Base-by-base conservation (phyloP, 495 filamentous ascomycete species). In the Penicillium fimorum region DNA sequence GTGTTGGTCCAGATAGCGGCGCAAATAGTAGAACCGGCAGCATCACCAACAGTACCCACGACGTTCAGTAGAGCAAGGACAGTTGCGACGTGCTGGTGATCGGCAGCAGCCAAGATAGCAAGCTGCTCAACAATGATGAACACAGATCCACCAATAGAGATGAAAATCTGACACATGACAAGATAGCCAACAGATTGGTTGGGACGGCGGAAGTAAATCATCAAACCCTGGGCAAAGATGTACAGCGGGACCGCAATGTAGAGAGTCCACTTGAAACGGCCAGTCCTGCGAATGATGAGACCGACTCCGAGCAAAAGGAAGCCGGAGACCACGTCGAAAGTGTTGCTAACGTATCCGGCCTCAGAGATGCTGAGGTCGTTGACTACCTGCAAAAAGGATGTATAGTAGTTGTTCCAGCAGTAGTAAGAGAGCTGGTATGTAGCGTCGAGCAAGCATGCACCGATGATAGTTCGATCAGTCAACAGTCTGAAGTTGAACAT, bases 371-470 rank as follows among this genome's bases (percentile, higher is more conserved):
- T 60, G 49, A 77, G 10, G 84, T 76, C 69, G 59, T 86, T 79
- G 44, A 93, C 89, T 2, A 89, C 88, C 73, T 89, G 87, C 4
- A 93, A 74, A 73, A 84, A 91, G 15, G 84, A 89, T 30, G 70
- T 73, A 70, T 89, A 89, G 68, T 83, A 87, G 53, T 69, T 71
- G 64, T 82, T 76, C 83, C 71, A 81, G 47, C 60, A 68, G 62
- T 68, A 70, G 56, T 70, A 70, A 29, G 76, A 82, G 58, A 87
- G 62, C 60, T 85, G 87, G n/a, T 87, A 70, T 1, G 70, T 70
- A 8, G 69, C 71, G 25, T 80, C 75, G 2, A 87, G 68, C 18
- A 85, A 51, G 44, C 78, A 84, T 13, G 83, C 82, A 24, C 82
- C 82, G 0, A 87, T 61, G 41, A 88, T 78, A 38, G 86, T 89